A percentile compares a stretch with the other conserved stretches of the same genome.
Evolutionary conservation across 768 basidiomycete genomes (phyloP).

Genomic region (Boletellus ananiceps): DNA sequence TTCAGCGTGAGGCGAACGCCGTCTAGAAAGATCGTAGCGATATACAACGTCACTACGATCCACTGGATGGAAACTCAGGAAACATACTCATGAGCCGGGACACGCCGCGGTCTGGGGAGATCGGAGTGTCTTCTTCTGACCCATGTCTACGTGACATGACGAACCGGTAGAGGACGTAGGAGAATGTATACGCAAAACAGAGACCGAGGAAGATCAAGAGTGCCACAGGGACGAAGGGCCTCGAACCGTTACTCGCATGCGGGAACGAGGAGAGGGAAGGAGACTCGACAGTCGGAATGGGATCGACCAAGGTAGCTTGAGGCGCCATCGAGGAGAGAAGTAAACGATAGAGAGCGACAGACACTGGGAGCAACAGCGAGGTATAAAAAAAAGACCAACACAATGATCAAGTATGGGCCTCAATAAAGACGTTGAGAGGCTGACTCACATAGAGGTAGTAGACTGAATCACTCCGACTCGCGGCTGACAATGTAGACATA

Average conservation of each 20-base stretch:
- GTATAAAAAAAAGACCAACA: slow-evolving; percentile 8
- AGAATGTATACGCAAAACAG: slow-evolving; percentile 23
- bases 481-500: slow-evolving; percentile 6
- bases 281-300: slow-evolving; percentile 1
- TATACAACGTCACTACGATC: not conserved
- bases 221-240: slow-evolving; percentile 14
- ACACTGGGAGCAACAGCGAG: slow-evolving; percentile 4
- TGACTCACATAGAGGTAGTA: slow-evolving; percentile 7
- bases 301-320: slow-evolving; percentile 10
- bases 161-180: slow-evolving; percentile 27
- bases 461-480: not conserved
- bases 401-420: not conserved
- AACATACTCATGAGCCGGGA: slow-evolving; percentile 27
- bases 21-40: slow-evolving; percentile 6
- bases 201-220: slow-evolving; percentile 23
- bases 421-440: slow-evolving; percentile 17
- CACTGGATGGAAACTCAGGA: not conserved
- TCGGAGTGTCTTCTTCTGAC: slow-evolving; percentile 12
- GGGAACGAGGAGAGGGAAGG: slow-evolving; percentile 4
- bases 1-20: slow-evolving; percentile 25
- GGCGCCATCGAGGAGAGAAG: slow-evolving; percentile 20
- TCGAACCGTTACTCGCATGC: not conserved
- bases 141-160: slow-evolving; percentile 15
- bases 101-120: slow-evolving; percentile 21
- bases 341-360: slow-evolving; percentile 9